Percentiles rank a stretch among this genome's conserved stretches.
Evolutionary conservation across 73 alveolate genomes (phyloP).

Genomic region (Symbiodinium natans): DNA sequence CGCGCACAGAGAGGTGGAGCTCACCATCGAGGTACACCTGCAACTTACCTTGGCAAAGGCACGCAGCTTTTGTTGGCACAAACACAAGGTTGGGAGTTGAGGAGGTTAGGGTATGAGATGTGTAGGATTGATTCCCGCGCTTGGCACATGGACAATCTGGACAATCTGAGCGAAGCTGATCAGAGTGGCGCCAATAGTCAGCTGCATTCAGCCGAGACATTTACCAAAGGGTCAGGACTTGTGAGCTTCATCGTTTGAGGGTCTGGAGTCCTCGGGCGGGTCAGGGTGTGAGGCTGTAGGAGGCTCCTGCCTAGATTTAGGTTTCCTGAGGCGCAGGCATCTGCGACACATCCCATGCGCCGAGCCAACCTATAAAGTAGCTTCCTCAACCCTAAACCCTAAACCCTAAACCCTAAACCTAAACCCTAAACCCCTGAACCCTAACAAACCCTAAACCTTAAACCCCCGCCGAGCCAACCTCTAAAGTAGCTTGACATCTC

Average conservation of each 20-base stretch:
- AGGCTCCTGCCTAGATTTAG: no score
- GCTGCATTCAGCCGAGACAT: no score
- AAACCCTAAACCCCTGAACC: background rate
- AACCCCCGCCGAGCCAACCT: background rate
- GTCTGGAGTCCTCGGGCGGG: no score
- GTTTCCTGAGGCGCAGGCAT: no score
- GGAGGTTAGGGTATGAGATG: background rate
- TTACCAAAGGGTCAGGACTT: no score
- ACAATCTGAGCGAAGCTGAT: no score
- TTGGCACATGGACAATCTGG: background rate
- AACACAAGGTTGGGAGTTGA: background rate
- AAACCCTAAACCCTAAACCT: background rate
- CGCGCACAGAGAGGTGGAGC: constrained; percentile 58
- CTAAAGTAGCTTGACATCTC: no score
- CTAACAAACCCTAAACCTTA: background rate
- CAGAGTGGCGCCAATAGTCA: no score
- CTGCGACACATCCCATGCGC: background rate
- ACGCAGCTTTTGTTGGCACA: no score
- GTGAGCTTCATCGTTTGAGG: no score
- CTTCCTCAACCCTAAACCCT: background rate
- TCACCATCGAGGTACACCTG: constrained; percentile 76
- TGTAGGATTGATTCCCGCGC: background rate
- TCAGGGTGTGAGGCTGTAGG: no score
- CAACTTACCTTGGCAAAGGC: constrained; percentile 34
- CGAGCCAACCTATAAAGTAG: no score